These are phyloP conservation scores for Trichosporon inkin DNA, from an alignment of 1,284 basidiomycete genomes.

Conservation along the genomic window DNA sequence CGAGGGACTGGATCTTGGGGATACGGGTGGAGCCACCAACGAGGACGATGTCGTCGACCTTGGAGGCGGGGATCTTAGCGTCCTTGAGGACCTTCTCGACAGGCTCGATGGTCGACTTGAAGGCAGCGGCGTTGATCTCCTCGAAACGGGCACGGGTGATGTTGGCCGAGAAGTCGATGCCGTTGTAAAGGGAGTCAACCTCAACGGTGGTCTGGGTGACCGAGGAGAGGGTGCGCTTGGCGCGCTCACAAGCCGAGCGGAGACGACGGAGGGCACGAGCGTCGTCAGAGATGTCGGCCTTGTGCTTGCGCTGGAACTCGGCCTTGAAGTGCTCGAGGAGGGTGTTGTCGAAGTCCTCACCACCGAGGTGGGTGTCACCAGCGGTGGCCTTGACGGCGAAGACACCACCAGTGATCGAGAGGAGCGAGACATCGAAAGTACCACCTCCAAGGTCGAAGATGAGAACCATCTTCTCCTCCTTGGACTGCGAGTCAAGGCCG, in stretches of 20 bases:
- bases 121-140: conserved; percentile 90
- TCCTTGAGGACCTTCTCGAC: conserved; percentile 99
- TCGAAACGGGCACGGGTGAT: conserved; percentile 99
- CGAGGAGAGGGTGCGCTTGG: conserved; percentile 96
- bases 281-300: conserved; percentile 91
- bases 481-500: conserved; percentile 67
- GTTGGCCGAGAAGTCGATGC: conserved; percentile 82
- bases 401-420: conserved; percentile 61
- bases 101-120: conserved; percentile 96
- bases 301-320: conserved; percentile 67
- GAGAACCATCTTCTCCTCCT: conserved; percentile 94
- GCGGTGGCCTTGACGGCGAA: conserved; percentile 72
- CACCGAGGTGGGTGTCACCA: conserved; percentile 97
- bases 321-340: conserved; percentile 78
- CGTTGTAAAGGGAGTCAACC: conserved; percentile 97
- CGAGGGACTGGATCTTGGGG: conserved; percentile 96
- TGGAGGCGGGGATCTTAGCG: conserved; percentile 92
- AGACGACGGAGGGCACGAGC: conserved; percentile 92
- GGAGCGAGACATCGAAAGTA: conserved; percentile 64
- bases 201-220: conserved; percentile 98
- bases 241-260: conserved; percentile 95
- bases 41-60: conserved; percentile 98
- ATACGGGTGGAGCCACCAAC: conserved; percentile 99
- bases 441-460: conserved; percentile 99
- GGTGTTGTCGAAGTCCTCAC: conserved; percentile 98